Base-by-base conservation (phyloP, 2,329 filamentous ascomycete species). In the Talaromyces rugulosus region DNA sequence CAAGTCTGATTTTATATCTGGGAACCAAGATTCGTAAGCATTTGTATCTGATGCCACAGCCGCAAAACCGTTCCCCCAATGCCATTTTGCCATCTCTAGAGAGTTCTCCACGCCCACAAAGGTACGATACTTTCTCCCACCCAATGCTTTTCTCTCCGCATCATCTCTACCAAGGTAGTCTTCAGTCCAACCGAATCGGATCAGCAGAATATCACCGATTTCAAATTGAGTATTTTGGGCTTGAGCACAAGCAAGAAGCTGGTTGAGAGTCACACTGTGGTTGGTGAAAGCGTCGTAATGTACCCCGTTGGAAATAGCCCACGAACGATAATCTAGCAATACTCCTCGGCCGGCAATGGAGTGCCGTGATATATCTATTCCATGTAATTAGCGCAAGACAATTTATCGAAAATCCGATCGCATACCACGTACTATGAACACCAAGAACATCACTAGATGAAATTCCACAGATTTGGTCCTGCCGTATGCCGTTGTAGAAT, bases 11-110 rank as follows among this genome's bases (percentile, higher is more conserved):
- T 27, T 18, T n/a, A 18, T 57, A 28, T 40, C 30, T 2, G 55
- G 55, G 6, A 40, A 52, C 58, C 58, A 60, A 5, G 51, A 23
- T 16, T 60, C 58, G 11, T 55, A 60, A 6, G 58, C 58, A 14
- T 42, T 54, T 1, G 27, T 30, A 23, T 56, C 58, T 4, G 34
- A 36, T 11, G 51, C 58, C 8, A 60, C 58, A 23, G 51, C 18
- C 2, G 58, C 51, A 50, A 60, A 60, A 3, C 52, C 52, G 12
- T 23, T 44, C 6, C 50, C 36, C 36, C 40, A 54, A 7, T 55
- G 51, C 52, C 58, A 60, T 33, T 47, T 33, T 16, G 18, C 30
- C 40, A 60, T 36, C 27, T 60, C 51, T 0, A 47, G 9, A 5
- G 28, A 31, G 28, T 56, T 54, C 8, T 60, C 51, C 28, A 60